Evolutionary conservation across 192 early-diverging fungal genomes (phyloP).

Genomic region (Rhizophlyctis rosea): DNA sequence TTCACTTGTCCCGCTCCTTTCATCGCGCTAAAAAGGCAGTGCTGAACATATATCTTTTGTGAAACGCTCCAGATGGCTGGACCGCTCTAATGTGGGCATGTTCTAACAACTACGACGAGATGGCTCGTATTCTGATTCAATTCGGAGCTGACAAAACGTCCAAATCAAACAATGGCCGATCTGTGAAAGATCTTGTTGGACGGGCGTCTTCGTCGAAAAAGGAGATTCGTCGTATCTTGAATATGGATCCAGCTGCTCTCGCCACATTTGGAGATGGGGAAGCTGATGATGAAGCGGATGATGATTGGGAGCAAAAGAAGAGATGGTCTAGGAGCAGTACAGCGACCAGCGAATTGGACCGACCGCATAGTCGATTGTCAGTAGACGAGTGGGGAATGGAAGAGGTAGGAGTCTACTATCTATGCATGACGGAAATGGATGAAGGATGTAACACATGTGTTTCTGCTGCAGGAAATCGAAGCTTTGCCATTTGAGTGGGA

Average conservation of each 20-base stretch:
- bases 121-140: slow-evolving; percentile 73
- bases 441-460: no score
- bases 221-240: slow-evolving; percentile 5
- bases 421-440: no score
- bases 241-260: background rate
- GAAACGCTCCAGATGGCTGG: slow-evolving; percentile 69
- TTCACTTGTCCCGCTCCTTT: background rate
- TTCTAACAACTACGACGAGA: slow-evolving; percentile 75
- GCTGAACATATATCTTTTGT: no score
- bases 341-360: no score
- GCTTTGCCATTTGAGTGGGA: slow-evolving; percentile 72
- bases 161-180: slow-evolving; percentile 21
- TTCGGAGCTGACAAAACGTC: slow-evolving; percentile 61
- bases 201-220: no score
- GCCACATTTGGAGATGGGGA: background rate
- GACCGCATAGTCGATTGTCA: no score
- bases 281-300: background rate
- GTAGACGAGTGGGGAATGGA: slow-evolving; percentile 6
- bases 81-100: slow-evolving; percentile 92
- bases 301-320: no score
- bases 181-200: slow-evolving; percentile 31
- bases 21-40: no score
- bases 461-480: no score
- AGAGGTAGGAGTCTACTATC: background rate
- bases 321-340: no score